Evolutionary conservation across 371 early-diverging fungal species (phyloP).

Genomic region (Apophysomyces ossiformis): DNA sequence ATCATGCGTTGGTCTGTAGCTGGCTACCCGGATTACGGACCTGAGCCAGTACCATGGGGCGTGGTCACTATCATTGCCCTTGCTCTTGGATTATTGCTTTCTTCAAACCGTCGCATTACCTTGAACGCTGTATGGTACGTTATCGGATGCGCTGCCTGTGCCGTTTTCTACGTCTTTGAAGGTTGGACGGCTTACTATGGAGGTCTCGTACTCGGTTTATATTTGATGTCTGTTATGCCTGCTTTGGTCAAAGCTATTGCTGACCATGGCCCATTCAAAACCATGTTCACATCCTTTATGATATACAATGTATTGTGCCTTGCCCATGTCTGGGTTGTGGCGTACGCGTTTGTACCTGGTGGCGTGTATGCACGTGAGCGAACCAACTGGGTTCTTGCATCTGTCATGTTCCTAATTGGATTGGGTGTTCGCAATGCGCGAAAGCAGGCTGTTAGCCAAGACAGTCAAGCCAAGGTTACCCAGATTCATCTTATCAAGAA

Average conservation of each 20-base stretch:
- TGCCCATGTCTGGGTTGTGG: conserved; percentile 82
- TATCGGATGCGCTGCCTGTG: conserved; percentile 57
- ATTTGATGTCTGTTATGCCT: conserved; percentile 66
- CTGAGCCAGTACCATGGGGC: conserved; percentile 80
- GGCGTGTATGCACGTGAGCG: conserved; percentile 77
- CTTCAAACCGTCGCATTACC: conserved; percentile 60
- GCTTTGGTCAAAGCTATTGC: conserved; percentile 60
- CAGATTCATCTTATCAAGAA: conserved; percentile 44
- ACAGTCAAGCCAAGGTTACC: conserved; percentile 22
- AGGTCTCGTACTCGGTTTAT: conserved; percentile 69
- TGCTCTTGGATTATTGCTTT: conserved; percentile 58
- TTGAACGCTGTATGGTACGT: conserved; percentile 65
- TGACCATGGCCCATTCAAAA: conserved; percentile 69
- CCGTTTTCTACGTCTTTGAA: conserved; percentile 58
- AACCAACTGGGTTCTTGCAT: conserved; percentile 69
- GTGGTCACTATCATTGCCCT: conserved; percentile 66
- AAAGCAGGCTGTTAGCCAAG: conserved; percentile 24
- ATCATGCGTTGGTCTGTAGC: conserved; percentile 78
- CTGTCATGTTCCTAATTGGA: conserved; percentile 56
- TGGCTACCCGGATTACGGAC: conserved; percentile 80
- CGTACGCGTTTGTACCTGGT: conserved; percentile 85
- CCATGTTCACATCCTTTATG: conserved; percentile 64
- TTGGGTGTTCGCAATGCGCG: conserved; percentile 55
- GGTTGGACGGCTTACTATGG: conserved; percentile 71
- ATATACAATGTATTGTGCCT: conserved; percentile 72